Base-by-base conservation (phyloP, 306 rosid species). In the Begonia fuchsioides region DNA sequence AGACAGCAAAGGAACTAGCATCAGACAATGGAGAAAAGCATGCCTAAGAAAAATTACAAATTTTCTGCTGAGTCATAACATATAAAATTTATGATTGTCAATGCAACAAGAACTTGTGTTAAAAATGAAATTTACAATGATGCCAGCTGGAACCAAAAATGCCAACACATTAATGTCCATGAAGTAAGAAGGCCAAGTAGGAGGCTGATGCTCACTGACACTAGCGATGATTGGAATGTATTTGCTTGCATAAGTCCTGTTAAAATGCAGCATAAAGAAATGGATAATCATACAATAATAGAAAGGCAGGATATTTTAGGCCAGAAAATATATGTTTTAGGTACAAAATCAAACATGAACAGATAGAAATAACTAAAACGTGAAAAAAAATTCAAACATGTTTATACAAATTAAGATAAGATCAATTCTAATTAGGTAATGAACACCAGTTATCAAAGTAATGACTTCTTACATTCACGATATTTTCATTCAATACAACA, bases 171-270 rank as follows among this genome's bases (percentile, higher is more conserved):
- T 92, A 61, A 92, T 82, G 75, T 92, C 98, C 98, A 92, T 92
- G 59, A 92, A 92, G 81, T 92, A 92, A 44, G 98, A 92, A 71
- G 98, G 98, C 98, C 98, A 92, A 41, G 98, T 92, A 51, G 98
- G 98, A 0, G 98, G 98, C 65, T 92, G 98, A 68, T 92, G 98
- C 83, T 92, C 98, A 59, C 98, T 92, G 66, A 92, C 98, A 63
- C 98, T 92, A 65, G 98, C 98, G 71, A 92, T 92, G 75, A 92
- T 92, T 35, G 98, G 98, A 51, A 92, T 92, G 71, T 92, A 92
- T 80, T 92, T 92, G 94, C 98, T 92, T 53, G 98, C 98, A 75
- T 92, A 92, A 45, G 98, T 92, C 57, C 98, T 92, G 96, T 49
- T 43, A 49, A 32, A 70, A 62, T 41, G 50, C 63, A 62, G 43